phyloP scores from a whole-genome alignment of 108 stramenopile species.

The Cyclotella baltica region DNA sequence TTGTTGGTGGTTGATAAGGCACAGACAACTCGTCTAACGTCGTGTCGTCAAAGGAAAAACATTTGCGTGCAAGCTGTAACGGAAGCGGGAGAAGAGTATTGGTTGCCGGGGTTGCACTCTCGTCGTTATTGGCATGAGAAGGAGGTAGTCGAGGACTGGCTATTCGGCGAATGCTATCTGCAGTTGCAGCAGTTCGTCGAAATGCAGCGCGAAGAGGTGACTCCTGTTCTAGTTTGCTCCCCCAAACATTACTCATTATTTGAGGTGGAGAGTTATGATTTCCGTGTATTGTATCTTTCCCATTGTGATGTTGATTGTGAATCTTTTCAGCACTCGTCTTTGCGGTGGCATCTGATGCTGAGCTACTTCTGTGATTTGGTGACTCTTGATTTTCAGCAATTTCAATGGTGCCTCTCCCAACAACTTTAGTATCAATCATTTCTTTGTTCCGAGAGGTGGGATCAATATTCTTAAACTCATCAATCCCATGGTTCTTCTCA shows the following conservation, averaged over 20 bases:
- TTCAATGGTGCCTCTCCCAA: too few relatives aligned
- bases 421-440: too few relatives aligned
- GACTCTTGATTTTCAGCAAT: too few relatives aligned
- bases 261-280: neutral
- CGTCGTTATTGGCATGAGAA: neutral
- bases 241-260: neutral
- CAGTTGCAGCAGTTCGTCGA: slow-evolving; percentile 27
- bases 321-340: too few relatives aligned
- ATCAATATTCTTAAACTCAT: too few relatives aligned
- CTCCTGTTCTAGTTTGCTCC: slow-evolving; percentile 18
- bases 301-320: slow-evolving; percentile 11
- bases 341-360: too few relatives aligned
- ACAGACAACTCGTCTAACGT: slow-evolving; percentile 37
- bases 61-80: slow-evolving; percentile 43
- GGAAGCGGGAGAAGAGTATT: slow-evolving; percentile 34
- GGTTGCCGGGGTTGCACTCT: slow-evolving; percentile 9
- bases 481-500: neutral
- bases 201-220: slow-evolving; percentile 48
- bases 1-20: slow-evolving; percentile 9
- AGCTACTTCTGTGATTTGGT: too few relatives aligned
- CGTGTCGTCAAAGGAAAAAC: slow-evolving; percentile 55
- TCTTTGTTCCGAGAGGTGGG: too few relatives aligned
- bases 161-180: slow-evolving; percentile 21
- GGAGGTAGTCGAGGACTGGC: slow-evolving; percentile 4
- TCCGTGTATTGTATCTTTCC: neutral